Conservation (phyloP, 1,139 yeast genomes). For the Scheffersomyces illinoinensis region DNA sequence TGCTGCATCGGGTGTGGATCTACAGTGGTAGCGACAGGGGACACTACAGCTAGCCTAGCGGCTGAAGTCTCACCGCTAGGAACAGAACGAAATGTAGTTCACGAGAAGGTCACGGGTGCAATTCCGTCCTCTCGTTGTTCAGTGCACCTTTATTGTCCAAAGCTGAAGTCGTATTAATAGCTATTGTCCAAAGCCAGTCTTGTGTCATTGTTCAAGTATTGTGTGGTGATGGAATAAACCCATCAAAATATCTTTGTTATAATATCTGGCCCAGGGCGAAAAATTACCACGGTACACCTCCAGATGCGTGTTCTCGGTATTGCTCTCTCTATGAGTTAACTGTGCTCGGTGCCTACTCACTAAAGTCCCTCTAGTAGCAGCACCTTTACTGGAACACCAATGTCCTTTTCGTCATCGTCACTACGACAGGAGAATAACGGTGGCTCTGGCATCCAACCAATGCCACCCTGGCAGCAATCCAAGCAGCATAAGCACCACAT, state of each 20-base stretch:
- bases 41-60: not conserved
- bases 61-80: not conserved
- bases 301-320: not conserved
- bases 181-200: too few relatives aligned
- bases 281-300: not conserved
- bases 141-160: not conserved
- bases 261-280: not conserved
- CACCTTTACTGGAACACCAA: not conserved
- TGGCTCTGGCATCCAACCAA: too few relatives aligned
- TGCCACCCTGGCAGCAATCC: too few relatives aligned
- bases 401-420: not conserved
- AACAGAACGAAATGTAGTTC: not conserved
- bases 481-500: too few relatives aligned
- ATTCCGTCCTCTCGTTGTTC: not conserved
- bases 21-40: not conserved
- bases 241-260: not conserved
- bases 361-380: not conserved
- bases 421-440: not conserved
- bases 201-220: not conserved
- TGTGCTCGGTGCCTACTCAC: not conserved
- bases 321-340: not conserved
- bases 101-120: not conserved
- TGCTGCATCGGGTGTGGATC: not conserved
- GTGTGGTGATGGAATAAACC: not conserved
- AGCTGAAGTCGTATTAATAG: not conserved